Evolutionary conservation across 176 grass and related monocot species (phyloP).

Genomic region (Musa itinerans): DNA sequence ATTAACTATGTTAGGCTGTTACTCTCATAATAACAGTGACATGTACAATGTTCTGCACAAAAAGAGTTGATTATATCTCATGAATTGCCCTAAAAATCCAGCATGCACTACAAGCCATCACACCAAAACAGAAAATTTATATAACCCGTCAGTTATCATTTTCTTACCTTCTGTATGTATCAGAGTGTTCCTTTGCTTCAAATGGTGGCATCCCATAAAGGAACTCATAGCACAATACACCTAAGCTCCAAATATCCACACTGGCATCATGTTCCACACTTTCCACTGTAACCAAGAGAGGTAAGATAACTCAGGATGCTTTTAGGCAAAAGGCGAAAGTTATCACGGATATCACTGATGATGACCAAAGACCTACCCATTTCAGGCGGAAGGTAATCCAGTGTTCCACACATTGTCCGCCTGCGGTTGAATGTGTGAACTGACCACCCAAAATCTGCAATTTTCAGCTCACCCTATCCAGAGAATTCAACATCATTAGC

Average conservation of each 20-base stretch:
- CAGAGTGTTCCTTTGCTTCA: slow-evolving; percentile 81
- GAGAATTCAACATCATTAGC: not conserved
- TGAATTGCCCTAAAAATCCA: too few relatives aligned
- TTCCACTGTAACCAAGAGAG: slow-evolving; percentile 47
- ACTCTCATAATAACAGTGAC: too few relatives aligned
- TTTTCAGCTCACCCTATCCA: slow-evolving; percentile 77
- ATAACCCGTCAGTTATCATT: too few relatives aligned
- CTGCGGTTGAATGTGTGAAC: slow-evolving; percentile 85
- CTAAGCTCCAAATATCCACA: slow-evolving; percentile 90
- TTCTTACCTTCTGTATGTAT: slow-evolving; percentile 77
- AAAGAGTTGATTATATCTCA: too few relatives aligned
- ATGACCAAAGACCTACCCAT: slow-evolving; percentile 54
- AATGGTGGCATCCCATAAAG: slow-evolving; percentile 79
- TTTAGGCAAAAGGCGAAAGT: not conserved
- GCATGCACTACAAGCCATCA: too few relatives aligned
- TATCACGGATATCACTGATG: not conserved
- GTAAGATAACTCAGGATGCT: not conserved
- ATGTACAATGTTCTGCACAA: too few relatives aligned
- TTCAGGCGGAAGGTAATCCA: slow-evolving; percentile 94
- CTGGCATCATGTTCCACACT: slow-evolving; percentile 71
- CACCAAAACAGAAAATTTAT: too few relatives aligned
- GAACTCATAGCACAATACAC: slow-evolving; percentile 78
- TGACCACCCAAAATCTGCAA: slow-evolving; percentile 98
- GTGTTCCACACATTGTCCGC: slow-evolving; percentile 84
- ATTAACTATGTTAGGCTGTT: too few relatives aligned